These are phyloP conservation scores for Madurella fahalii DNA, from an alignment of 2,329 filamentous ascomycete species.

Conservation along the genomic window DNA sequence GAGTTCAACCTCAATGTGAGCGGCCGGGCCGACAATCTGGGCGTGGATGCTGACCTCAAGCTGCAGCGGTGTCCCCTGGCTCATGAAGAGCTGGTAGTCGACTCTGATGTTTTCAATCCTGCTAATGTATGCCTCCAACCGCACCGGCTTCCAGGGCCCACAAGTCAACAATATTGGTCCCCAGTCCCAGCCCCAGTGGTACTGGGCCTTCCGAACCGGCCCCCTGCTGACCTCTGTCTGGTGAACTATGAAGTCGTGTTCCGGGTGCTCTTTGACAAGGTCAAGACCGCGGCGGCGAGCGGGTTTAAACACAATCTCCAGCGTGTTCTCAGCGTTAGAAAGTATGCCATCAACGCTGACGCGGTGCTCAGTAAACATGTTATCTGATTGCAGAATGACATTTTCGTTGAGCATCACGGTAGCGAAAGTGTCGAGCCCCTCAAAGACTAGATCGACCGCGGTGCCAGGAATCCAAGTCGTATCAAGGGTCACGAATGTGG, in stretches of 20 bases:
- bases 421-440: constrained; percentile 62
- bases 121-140: constrained; percentile 58
- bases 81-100: constrained; percentile 24
- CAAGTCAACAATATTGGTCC: constrained; percentile 59
- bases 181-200: constrained; percentile 71
- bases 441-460: constrained; percentile 51
- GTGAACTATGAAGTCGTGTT: constrained; percentile 45
- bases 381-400: constrained; percentile 52
- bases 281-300: constrained; percentile 32
- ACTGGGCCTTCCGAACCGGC: constrained; percentile 62
- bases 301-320: constrained; percentile 56
- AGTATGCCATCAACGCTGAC: constrained; percentile 46
- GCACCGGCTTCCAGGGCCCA: constrained; percentile 64
- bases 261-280: constrained; percentile 20
- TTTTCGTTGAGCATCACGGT: constrained; percentile 52
- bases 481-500: constrained; percentile 30
- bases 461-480: constrained; percentile 21
- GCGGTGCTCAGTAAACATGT: constrained; percentile 61
- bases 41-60: constrained; percentile 4
- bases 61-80: not conserved
- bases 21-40: constrained; percentile 14
- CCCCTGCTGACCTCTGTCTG: constrained; percentile 43
- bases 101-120: constrained; percentile 56
- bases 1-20: constrained; percentile 17
- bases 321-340: constrained; percentile 35